These are phyloP conservation scores for Plasmodium sp. DNA, from an alignment of 169 alveolate species.

Conservation along the genomic window DNA sequence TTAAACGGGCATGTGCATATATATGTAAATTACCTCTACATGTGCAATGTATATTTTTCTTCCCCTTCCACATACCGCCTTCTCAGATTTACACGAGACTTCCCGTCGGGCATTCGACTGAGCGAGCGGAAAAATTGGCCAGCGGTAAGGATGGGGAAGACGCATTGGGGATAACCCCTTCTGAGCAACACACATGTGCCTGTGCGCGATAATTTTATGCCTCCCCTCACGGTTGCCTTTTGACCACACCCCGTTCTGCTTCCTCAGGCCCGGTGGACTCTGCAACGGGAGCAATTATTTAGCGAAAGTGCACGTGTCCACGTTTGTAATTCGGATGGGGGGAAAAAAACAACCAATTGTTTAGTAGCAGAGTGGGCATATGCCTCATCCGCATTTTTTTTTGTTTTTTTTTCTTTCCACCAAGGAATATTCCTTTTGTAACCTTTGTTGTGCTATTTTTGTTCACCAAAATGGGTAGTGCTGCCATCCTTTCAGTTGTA, in stretches of 20 bases:
- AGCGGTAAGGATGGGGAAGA: background rate
- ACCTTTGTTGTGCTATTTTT: background rate
- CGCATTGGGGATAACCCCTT: background rate
- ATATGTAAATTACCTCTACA: background rate
- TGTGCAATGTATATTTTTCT: background rate
- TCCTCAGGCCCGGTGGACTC: conserved; percentile 52
- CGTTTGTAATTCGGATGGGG: background rate
- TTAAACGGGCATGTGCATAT: background rate
- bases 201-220: background rate
- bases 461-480: background rate
- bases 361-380: background rate
- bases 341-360: background rate
- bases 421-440: background rate
- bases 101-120: background rate
- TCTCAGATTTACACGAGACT: conserved; percentile 24
- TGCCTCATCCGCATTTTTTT: background rate
- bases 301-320: background rate
- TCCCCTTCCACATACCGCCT: background rate
- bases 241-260: background rate
- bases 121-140: background rate
- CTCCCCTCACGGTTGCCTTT: background rate
- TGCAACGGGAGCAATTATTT: conserved; percentile 31
- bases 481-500: background rate
- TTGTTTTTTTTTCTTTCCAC: background rate
- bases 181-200: background rate